Base-by-base conservation (phyloP, 257 asterid genomes). In the Schizonepeta tenuifolia region DNA sequence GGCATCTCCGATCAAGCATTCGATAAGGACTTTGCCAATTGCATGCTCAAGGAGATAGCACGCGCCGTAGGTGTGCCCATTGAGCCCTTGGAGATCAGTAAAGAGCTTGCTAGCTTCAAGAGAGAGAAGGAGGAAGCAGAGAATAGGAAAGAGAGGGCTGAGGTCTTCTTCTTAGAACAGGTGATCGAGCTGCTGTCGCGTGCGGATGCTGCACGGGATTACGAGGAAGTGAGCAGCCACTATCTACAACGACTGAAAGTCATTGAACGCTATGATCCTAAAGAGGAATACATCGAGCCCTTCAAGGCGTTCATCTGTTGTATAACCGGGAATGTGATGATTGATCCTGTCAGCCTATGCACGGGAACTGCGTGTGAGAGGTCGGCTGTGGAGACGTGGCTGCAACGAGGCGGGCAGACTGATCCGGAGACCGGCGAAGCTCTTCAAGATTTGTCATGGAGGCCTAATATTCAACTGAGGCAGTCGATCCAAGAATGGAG, bases 401-500 rank as follows among this genome's bases (percentile, higher is more conserved):
- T 87, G 4, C 74, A 65, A 8, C 9, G 70, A 0, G 91, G 93
- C 24, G 73, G 82, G 33, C 71, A 77, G 40, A 82, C 82, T 1
- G 93, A 85, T 73, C 90, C 93, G 0, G 85, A 83, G 69, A 88
- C 91, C 0, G 88, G 91, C 0, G 86, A 85, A 58, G 47, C 44
- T 41, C 88, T 88, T 70, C 77, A 82, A 66, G 89, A 85, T 71
- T 75, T 78, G 33, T 66, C 85, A 0, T 80, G 83, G 71, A 67
- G 91, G 76, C 71, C 91, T 7, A 86, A 88, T 33, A 71, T 83
- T 73, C 86, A 72, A 55, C 79, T 88, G 20, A 78, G 94, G 54
- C 89, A 86, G 65, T 84, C 88, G 0, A 88, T 88, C 31, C 86
- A 88, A 57, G 94, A 85, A 41, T 86, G 91, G 93, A 82, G 85